Evolutionary conservation across 73 alveolate species (phyloP).

Genomic region (Paramecium biaurelia): DNA sequence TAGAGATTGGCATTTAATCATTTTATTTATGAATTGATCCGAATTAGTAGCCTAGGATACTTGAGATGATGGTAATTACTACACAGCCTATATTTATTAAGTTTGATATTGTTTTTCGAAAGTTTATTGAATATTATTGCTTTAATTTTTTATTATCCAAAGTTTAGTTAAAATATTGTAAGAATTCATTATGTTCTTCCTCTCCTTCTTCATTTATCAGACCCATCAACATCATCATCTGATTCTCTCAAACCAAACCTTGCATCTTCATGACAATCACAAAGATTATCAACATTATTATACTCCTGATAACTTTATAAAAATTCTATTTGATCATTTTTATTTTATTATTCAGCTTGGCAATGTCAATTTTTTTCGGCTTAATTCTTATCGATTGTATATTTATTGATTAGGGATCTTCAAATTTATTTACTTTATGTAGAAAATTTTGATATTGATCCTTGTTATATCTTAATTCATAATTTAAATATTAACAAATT

Average conservation of each 20-base stretch:
- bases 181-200: background rate
- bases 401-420: background rate
- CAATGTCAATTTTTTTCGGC: background rate
- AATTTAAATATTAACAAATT: no score
- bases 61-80: background rate
- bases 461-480: background rate
- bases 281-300: background rate
- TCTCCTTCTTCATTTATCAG: background rate
- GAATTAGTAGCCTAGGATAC: background rate
- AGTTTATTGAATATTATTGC: background rate
- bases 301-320: background rate
- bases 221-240: background rate
- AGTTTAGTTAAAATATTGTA: background rate
- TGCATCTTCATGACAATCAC: background rate
- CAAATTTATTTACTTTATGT: background rate
- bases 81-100: background rate
- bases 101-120: background rate
- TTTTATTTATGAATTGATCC: background rate
- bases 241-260: background rate
- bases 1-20: no score
- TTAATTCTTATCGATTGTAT: background rate
- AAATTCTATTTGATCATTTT: background rate
- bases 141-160: background rate
- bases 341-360: background rate
- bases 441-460: background rate